Evolutionary conservation across 352 stramenopile species (phyloP).

Genomic region (Peronospora belbahrii): DNA sequence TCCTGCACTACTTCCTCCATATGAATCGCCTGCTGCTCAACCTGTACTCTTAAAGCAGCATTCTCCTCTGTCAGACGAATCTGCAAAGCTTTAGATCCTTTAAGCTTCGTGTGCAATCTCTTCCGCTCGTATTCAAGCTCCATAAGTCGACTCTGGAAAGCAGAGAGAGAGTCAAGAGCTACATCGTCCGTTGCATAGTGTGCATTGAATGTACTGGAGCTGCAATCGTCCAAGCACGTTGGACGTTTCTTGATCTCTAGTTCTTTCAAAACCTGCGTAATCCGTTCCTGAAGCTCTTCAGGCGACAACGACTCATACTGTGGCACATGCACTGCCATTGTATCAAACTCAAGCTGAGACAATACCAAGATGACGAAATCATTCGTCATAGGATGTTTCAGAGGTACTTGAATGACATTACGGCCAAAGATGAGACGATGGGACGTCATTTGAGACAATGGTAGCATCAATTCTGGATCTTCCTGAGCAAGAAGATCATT

Average conservation of each 20-base stretch:
- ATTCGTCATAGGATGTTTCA: slow-evolving; percentile 33
- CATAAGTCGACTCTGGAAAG: slow-evolving; percentile 48
- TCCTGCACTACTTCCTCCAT: slow-evolving; percentile 43
- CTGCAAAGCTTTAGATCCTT: slow-evolving; percentile 44
- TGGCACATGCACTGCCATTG: slow-evolving; percentile 61
- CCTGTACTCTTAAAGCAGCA: slow-evolving; percentile 38
- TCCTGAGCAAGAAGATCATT: slow-evolving; percentile 26
- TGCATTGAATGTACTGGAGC: slow-evolving; percentile 4
- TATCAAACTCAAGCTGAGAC: slow-evolving; percentile 70
- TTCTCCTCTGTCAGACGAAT: slow-evolving; percentile 70
- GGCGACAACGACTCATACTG: slow-evolving; percentile 62
- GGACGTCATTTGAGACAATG: slow-evolving; percentile 17
- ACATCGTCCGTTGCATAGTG: background rate
- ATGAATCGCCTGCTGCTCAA: slow-evolving; percentile 42
- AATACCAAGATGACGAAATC: slow-evolving; percentile 68
- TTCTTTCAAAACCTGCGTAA: slow-evolving; percentile 47
- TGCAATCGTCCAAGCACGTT: slow-evolving; percentile 2
- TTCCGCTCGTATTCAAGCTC: slow-evolving; percentile 70
- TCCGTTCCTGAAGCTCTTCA: slow-evolving; percentile 45
- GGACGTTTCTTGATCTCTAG: slow-evolving; percentile 34
- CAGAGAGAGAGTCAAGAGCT: slow-evolving; percentile 24
- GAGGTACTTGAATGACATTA: slow-evolving; percentile 71
- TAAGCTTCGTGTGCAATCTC: slow-evolving; percentile 55
- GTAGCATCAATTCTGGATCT: slow-evolving; percentile 12
- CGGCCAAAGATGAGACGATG: slow-evolving; percentile 51